Evolutionary conservation across 805 yeast species (phyloP).

Genomic region (Ogataea ganodermae): DNA sequence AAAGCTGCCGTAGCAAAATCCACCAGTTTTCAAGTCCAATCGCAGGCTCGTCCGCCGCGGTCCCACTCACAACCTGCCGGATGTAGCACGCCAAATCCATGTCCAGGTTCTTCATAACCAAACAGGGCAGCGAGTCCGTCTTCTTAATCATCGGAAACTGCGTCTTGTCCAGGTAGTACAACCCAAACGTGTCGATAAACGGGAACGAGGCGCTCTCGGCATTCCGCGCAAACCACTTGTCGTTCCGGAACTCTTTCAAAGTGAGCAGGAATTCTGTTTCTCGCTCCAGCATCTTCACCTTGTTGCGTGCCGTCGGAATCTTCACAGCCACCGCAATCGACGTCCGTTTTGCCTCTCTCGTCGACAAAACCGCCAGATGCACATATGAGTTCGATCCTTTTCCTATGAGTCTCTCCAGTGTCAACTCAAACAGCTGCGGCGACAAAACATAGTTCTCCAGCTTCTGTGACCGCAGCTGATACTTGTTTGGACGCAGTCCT

Average conservation of each 20-base stretch:
- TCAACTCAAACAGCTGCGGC: conserved; percentile 22
- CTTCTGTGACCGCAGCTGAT: conserved; percentile 18
- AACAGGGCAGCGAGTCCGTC: conserved; percentile 31
- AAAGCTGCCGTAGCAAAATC: conserved; percentile 31
- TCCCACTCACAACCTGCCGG: not conserved
- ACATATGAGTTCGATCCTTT: conserved; percentile 36
- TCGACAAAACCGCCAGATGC: conserved; percentile 21
- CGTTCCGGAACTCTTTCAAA: conserved; percentile 23
- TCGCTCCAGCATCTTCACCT: conserved; percentile 27
- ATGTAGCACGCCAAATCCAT: conserved; percentile 31
- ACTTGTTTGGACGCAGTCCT: conserved; percentile 9
- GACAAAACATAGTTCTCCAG: conserved; percentile 26
- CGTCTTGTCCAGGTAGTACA: conserved; percentile 28
- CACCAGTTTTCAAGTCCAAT: conserved; percentile 36
- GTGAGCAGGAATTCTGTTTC: conserved; percentile 29
- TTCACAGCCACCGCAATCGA: conserved; percentile 29
- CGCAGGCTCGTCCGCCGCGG: conserved; percentile 8
- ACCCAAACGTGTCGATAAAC: conserved; percentile 32
- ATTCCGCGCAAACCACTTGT: conserved; percentile 14
- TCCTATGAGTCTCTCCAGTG: conserved; percentile 25
- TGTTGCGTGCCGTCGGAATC: conserved; percentile 31
- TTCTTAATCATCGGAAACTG: conserved; percentile 29
- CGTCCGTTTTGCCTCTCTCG: conserved; percentile 9
- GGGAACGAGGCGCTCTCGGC: conserved; percentile 19
- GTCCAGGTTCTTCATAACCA: conserved; percentile 33